Evolutionary conservation across 1,284 basidiomycete genomes (phyloP), one percentile per base, ranked within the genome.

Genomic region (Malassezia obtusa): DNA sequence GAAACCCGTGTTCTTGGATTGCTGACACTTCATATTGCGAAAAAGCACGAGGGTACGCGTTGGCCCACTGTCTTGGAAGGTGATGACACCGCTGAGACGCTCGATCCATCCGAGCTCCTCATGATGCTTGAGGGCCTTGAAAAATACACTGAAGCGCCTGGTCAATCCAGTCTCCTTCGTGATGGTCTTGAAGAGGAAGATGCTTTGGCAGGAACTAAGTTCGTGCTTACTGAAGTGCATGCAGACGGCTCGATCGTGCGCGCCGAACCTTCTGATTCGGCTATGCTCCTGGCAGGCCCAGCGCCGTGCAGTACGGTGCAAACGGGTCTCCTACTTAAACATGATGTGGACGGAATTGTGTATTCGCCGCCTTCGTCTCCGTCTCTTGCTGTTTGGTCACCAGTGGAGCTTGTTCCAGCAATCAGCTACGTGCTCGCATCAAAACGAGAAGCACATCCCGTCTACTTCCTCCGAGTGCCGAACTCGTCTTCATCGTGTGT

Each of bases 401-500:
- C 96, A 72, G 74, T 75, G 1, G 79, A 81, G 10, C 94, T 89
- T 0, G 88, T 84, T 71, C 84, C 87, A 4, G 92, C 90, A 0
- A 80, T 98, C 4, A 81, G 87, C 1, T 98, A 95, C 69, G 92
- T 96, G 17, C 79, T 98, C 26, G 89, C 89, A 1, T 91, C 89
- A 4, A 98, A 98, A 74, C 54, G 62, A 1, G 68, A 71, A 46
- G 65, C 65, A 28, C 62, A 65, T 36, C 62, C 62, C 5, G 59
- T 69, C n/a, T 61, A 65, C 36, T 36, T 63, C 19, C 25, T 36
- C 26, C 45, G 38, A 15, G 14, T 17, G 36, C 9, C 31, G 0
- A 17, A 19, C 22, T 17, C 35, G 1, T n/a, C n/a, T 14, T 5
- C 37, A 8, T 17, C 37, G 6, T 24, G 36, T 7, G 33, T 45